These are phyloP conservation scores for Suillus subaureus DNA, from an alignment of 768 basidiomycete species.

Conservation along the genomic window DNA sequence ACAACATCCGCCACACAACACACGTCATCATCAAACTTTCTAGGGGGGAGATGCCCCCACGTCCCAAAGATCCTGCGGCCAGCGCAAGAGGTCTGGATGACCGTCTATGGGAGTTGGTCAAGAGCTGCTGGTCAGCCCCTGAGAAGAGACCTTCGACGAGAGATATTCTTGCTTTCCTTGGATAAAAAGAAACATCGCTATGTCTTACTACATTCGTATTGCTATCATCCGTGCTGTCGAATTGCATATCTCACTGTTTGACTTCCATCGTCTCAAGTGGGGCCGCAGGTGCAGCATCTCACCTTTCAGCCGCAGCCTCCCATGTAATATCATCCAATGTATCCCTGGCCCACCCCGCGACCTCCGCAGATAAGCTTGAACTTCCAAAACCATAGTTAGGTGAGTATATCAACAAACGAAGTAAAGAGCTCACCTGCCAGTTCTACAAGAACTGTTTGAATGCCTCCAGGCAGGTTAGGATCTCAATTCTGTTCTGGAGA, in stretches of 20 bases:
- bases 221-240: not conserved
- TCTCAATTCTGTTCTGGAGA: too few relatives aligned
- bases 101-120: conserved; percentile 46
- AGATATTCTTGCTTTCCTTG: conserved; percentile 31
- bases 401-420: too few relatives aligned
- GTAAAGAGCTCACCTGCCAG: too few relatives aligned
- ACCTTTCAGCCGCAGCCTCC: conserved; percentile 44
- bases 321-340: conserved; percentile 42
- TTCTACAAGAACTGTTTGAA: too few relatives aligned
- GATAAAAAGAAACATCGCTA: not conserved
- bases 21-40: conserved; percentile 51
- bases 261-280: not conserved
- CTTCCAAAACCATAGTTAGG: too few relatives aligned
- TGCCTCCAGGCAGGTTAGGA: too few relatives aligned
- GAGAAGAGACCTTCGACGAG: conserved; percentile 43
- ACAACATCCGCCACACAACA: conserved; percentile 51
- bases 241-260: not conserved
- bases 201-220: not conserved
- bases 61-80: conserved; percentile 39
- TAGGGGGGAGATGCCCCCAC: conserved; percentile 43
- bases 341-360: conserved; percentile 44
- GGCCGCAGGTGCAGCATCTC: not conserved
- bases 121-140: conserved; percentile 44
- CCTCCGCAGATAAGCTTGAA: conserved; percentile 28
- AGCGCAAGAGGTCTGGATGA: conserved; percentile 47